Conservation (phyloP, 2,329 filamentous ascomycete species). For the Penicillium sp. region DNA sequence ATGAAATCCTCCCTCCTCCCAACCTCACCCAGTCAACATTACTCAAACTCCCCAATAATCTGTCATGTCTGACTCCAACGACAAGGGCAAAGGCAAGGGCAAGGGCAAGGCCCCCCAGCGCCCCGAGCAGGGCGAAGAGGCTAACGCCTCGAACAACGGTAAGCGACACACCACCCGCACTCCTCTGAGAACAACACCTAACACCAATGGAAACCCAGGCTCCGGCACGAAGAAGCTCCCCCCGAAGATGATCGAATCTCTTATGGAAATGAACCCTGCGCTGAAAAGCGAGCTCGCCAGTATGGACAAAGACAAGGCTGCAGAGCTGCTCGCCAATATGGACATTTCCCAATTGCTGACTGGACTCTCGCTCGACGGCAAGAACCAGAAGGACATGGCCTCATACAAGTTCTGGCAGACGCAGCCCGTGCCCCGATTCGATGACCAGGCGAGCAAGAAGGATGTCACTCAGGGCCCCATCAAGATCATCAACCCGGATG, state of each 20-base stretch:
- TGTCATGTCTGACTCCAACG: constrained; percentile 35
- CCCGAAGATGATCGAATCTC: constrained; percentile 37
- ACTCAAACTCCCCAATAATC: constrained; percentile 6
- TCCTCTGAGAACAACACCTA: constrained; percentile 11
- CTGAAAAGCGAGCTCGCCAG: constrained; percentile 72
- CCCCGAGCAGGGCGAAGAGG: constrained; percentile 10
- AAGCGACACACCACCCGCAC: not conserved
- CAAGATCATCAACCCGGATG: constrained; percentile 72
- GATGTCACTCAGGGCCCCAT: constrained; percentile 78
- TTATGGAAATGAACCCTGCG: constrained; percentile 57
- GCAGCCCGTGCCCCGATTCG: constrained; percentile 86
- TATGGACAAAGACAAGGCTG: constrained; percentile 61
- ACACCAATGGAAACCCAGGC: constrained; percentile 21
- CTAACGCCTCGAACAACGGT: constrained; percentile 9
- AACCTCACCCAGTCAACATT: constrained; percentile 11
- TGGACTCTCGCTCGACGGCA: constrained; percentile 67
- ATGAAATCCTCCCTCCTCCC: constrained; percentile 21
- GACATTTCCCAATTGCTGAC: constrained; percentile 51
- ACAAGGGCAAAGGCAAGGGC: constrained; percentile 33
- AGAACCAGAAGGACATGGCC: constrained; percentile 94
- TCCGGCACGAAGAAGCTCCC: constrained; percentile 33
- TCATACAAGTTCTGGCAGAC: constrained; percentile 99
- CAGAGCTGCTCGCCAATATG: constrained; percentile 52
- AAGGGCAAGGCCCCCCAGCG: constrained; percentile 35
- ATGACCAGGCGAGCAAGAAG: constrained; percentile 50